Percentiles rank a stretch among this genome's conserved stretches.
phyloP scores from a whole-genome alignment of 768 basidiomycete species.

The Termitomyces sp. region DNA sequence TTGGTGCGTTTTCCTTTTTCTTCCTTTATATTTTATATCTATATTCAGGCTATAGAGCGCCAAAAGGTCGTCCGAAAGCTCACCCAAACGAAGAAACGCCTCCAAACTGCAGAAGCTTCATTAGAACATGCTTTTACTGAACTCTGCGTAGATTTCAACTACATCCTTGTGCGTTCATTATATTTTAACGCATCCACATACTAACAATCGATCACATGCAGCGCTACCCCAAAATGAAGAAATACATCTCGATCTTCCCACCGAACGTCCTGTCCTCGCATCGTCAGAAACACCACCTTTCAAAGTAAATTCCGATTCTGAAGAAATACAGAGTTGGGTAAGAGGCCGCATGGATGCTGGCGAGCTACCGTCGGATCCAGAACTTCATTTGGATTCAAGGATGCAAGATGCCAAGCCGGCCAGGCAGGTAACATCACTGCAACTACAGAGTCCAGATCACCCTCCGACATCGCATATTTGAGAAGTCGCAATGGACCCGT shows the following conservation, averaged over 20 bases:
- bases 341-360: constrained; percentile 55
- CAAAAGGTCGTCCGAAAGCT: constrained; percentile 82
- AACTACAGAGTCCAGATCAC: too few relatives aligned
- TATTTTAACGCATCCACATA: too few relatives aligned
- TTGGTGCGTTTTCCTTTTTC: constrained; percentile 50
- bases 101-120: constrained; percentile 31
- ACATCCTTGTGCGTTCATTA: constrained; percentile 60
- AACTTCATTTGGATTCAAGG: constrained; percentile 31
- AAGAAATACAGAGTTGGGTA: constrained; percentile 55
- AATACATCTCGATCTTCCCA: constrained; percentile 90
- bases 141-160: constrained; percentile 86
- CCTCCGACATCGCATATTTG: background rate
- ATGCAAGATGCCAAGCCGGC: constrained; percentile 5
- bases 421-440: background rate
- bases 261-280: constrained; percentile 44
- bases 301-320: constrained; percentile 46
- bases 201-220: constrained; percentile 43
- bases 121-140: constrained; percentile 48
- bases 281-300: constrained; percentile 20
- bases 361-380: constrained; percentile 56
- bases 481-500: background rate
- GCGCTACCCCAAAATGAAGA: constrained; percentile 82
- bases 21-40: background rate
- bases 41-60: constrained; percentile 49
- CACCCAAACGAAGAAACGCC: constrained; percentile 54